Conservation (phyloP, 2,329 filamentous ascomycete genomes). For the Claviceps arundinis region DNA sequence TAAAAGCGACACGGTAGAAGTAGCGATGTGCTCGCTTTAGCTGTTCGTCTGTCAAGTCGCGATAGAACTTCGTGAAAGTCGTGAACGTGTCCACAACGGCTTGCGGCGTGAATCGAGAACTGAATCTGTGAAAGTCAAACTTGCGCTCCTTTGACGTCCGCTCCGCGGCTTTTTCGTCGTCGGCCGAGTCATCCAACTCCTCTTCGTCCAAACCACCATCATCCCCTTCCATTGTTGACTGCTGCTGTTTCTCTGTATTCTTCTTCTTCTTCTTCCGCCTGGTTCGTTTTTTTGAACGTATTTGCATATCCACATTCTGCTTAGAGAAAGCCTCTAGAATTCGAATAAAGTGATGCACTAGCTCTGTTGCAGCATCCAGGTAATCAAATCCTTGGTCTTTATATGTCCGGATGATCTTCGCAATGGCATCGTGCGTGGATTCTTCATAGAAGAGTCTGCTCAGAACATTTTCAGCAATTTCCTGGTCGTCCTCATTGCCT, state of each 20-base stretch:
- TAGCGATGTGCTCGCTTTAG: slow-evolving; percentile 87
- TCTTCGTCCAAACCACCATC: slow-evolving; percentile 35
- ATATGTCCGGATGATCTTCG: slow-evolving; percentile 70
- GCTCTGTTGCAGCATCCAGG: slow-evolving; percentile 79
- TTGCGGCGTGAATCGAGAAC: slow-evolving; percentile 69
- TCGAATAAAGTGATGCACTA: slow-evolving; percentile 80
- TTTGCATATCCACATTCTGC: slow-evolving; percentile 85
- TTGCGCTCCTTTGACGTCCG: slow-evolving; percentile 68
- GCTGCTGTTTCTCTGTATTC: slow-evolving; percentile 64
- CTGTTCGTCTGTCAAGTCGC: slow-evolving; percentile 65
- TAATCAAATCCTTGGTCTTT: slow-evolving; percentile 92
- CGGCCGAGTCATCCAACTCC: slow-evolving; percentile 53
- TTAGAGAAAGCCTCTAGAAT: slow-evolving; percentile 91
- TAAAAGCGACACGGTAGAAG: slow-evolving; percentile 89
- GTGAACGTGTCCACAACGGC: slow-evolving; percentile 82
- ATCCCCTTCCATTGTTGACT: slow-evolving; percentile 34
- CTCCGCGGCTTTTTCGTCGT: slow-evolving; percentile 61
- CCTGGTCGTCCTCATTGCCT: slow-evolving; percentile 79
- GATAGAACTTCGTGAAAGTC: slow-evolving; percentile 64
- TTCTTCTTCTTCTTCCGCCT: slow-evolving; percentile 66
- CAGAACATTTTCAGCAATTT: slow-evolving; percentile 94
- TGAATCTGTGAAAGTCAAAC: slow-evolving; percentile 83
- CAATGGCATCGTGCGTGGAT: slow-evolving; percentile 76
- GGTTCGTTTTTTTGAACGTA: slow-evolving; percentile 68
- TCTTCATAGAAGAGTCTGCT: slow-evolving; percentile 98